These are phyloP conservation scores for Candida yuanshanica DNA, from an alignment of 805 yeast species.

Conservation along the genomic window DNA sequence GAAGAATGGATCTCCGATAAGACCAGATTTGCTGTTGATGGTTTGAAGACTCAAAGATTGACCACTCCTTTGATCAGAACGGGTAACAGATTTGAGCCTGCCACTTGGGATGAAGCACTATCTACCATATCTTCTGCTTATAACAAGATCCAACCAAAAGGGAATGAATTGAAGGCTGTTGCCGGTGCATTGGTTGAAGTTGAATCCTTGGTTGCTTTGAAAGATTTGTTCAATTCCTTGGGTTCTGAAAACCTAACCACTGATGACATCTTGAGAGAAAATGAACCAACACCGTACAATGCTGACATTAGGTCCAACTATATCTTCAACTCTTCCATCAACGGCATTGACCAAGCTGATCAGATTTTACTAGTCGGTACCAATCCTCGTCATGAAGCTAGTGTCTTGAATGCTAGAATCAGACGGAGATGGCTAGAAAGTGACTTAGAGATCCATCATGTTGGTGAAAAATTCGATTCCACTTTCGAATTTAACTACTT, in stretches of 20 bases:
- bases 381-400: slow-evolving; percentile 87
- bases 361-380: slow-evolving; percentile 77
- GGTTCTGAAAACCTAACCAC: slow-evolving; percentile 79
- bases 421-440: slow-evolving; percentile 75
- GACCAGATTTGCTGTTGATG: slow-evolving; percentile 81
- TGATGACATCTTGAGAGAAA: slow-evolving; percentile 44
- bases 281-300: slow-evolving; percentile 56
- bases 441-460: slow-evolving; percentile 59
- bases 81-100: slow-evolving; percentile 63
- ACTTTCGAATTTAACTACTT: slow-evolving; percentile 62
- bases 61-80: slow-evolving; percentile 73
- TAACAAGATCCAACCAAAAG: slow-evolving; percentile 48
- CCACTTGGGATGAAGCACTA: slow-evolving; percentile 86
- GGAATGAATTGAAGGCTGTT: slow-evolving; percentile 72
- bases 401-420: slow-evolving; percentile 78
- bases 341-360: slow-evolving; percentile 79
- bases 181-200: slow-evolving; percentile 81
- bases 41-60: slow-evolving; percentile 78
- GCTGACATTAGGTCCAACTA: slow-evolving; percentile 74
- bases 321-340: slow-evolving; percentile 71
- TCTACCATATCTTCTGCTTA: slow-evolving; percentile 61
- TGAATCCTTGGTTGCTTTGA: slow-evolving; percentile 75
- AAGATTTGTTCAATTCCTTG: slow-evolving; percentile 68
- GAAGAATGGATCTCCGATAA: slow-evolving; percentile 92
- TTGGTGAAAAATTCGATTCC: slow-evolving; percentile 74